phyloP scores from a whole-genome alignment of 1,284 basidiomycete species.

The Rhodotorula sp. region DNA sequence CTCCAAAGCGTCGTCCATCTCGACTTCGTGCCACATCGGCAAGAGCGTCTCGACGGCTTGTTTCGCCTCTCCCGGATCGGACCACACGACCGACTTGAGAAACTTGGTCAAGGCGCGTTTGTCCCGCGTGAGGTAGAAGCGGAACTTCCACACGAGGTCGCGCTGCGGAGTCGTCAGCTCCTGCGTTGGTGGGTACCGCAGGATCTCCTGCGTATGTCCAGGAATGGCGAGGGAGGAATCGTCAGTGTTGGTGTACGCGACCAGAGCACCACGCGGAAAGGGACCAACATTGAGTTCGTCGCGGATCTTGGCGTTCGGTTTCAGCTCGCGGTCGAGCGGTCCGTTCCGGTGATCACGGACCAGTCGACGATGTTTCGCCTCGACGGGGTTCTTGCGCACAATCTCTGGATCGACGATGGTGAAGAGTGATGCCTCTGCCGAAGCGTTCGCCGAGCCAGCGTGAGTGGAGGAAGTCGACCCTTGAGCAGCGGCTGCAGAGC shows the following conservation, averaged over 20 bases:
- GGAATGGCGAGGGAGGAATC: not conserved
- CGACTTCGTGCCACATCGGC: conserved; percentile 96
- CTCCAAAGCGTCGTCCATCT: conserved; percentile 94
- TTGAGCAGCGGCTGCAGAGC: conserved; percentile 18
- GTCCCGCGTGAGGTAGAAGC: conserved; percentile 90
- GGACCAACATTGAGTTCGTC: conserved; percentile 81
- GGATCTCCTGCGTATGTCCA: conserved; percentile 64
- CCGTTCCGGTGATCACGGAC: conserved; percentile 93
- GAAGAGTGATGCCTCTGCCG: conserved; percentile 61
- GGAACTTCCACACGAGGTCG: conserved; percentile 96
- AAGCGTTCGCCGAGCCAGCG: conserved; percentile 17
- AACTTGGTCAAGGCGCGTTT: conserved; percentile 88
- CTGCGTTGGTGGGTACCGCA: conserved; percentile 87
- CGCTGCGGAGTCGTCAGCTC: conserved; percentile 86
- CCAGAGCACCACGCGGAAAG: not conserved
- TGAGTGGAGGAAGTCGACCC: conserved; percentile 41
- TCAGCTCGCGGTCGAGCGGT: conserved; percentile 90
- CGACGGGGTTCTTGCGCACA: conserved; percentile 87
- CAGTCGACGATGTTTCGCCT: conserved; percentile 92
- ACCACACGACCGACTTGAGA: conserved; percentile 96
- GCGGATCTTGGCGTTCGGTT: conserved; percentile 88
- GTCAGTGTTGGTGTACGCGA: not conserved
- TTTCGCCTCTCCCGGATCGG: conserved; percentile 91
- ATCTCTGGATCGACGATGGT: conserved; percentile 90
- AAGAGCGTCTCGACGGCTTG: conserved; percentile 95